These are phyloP conservation scores for Lumnitzera racemosa DNA, from an alignment of 345 rosid genomes.

Conservation along the genomic window DNA sequence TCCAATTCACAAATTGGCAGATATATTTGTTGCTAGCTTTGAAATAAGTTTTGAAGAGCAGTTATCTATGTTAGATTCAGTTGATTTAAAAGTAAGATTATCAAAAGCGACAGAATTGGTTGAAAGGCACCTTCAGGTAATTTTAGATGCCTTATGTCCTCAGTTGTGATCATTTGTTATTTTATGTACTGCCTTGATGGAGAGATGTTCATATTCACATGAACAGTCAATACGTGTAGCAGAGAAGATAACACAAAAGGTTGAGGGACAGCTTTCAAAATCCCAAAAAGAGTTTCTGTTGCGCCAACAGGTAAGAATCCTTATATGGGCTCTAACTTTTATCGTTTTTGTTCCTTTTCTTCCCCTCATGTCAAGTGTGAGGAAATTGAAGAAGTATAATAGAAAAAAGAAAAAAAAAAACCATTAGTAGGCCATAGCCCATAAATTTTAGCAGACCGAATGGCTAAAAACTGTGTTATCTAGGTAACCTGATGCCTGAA, in stretches of 20 bases:
- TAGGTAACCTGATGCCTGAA: no score
- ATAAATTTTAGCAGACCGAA: no score
- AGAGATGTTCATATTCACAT: conserved; percentile 23
- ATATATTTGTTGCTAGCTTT: conserved; percentile 98
- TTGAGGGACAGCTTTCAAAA: conserved; percentile 96
- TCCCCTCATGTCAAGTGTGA: neutral
- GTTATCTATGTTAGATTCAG: conserved; percentile 87
- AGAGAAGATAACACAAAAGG: conserved; percentile 97
- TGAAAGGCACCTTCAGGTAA: conserved; percentile 96
- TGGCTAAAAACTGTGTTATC: no score
- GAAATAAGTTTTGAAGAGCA: conserved; percentile 99
- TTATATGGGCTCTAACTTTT: conserved; percentile 4
- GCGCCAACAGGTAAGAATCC: conserved; percentile 87
- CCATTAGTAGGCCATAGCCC: no score
- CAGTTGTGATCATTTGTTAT: conserved; percentile 1
- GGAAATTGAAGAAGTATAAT: no score
- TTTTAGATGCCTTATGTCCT: conserved; percentile 13
- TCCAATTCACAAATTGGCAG: conserved; percentile 95
- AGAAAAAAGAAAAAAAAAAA: no score
- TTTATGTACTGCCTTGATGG: conserved; percentile 12
- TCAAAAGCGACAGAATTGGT: conserved; percentile 97
- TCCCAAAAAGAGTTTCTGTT: conserved; percentile 98
- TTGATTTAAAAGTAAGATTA: conserved; percentile 85
- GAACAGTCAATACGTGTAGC: conserved; percentile 98
- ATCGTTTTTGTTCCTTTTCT: neutral